These are phyloP conservation scores for Phycomyces nitens DNA, from an alignment of 192 early-diverging fungal genomes.

Conservation along the genomic window DNA sequence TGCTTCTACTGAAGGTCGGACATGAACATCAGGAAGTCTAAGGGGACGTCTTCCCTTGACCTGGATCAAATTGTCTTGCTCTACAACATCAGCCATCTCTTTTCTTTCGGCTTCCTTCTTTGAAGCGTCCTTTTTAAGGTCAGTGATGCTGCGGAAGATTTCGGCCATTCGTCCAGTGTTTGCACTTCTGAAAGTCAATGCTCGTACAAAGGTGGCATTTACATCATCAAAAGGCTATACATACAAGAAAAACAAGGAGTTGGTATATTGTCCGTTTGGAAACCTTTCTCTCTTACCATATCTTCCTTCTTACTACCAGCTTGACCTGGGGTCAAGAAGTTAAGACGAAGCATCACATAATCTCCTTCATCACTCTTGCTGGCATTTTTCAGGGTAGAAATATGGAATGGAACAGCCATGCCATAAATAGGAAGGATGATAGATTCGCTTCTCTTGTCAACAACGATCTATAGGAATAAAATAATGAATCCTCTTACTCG, in stretches of 20 bases:
- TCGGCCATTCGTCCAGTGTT: conserved; percentile 81
- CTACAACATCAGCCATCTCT: conserved; percentile 94
- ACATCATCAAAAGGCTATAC: conserved; percentile 78
- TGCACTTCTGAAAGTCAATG: conserved; percentile 86
- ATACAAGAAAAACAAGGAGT: not conserved
- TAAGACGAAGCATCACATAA: conserved; percentile 86
- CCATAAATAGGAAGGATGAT: conserved; percentile 95
- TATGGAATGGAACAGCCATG: conserved; percentile 96
- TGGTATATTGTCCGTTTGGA: not conserved
- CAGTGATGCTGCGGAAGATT: conserved; percentile 80
- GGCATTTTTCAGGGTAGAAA: conserved; percentile 92
- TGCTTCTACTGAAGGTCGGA: conserved; percentile 84
- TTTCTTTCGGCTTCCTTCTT: conserved; percentile 94
- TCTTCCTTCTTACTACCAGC: conserved; percentile 88
- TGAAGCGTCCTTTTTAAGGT: conserved; percentile 87
- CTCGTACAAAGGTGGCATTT: conserved; percentile 86
- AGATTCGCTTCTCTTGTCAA: conserved; percentile 83
- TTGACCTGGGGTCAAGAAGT: conserved; percentile 93
- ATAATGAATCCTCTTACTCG: not conserved
- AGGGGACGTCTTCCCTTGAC: conserved; percentile 71
- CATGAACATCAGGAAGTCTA: conserved; percentile 87
- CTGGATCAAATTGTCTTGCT: conserved; percentile 86
- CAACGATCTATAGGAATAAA: conserved; percentile 64
- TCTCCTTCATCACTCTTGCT: conserved; percentile 94
- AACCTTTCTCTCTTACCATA: conserved; percentile 36